Evolutionary conservation across 805 yeast genomes (phyloP).

Genomic region (Teunomyces lycoperdinae): DNA sequence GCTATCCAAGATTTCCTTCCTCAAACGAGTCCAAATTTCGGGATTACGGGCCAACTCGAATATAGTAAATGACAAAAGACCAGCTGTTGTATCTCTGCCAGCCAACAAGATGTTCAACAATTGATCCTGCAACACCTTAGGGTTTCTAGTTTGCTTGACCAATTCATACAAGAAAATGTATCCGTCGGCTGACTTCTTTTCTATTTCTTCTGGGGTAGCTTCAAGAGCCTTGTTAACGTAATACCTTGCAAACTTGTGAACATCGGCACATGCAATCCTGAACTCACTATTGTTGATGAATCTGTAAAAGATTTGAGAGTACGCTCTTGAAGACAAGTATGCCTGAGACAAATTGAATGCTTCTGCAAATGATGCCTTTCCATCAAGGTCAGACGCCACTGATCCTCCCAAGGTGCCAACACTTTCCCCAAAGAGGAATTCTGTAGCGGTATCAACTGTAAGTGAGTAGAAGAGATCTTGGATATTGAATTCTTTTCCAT

Average conservation of each 20-base stretch:
- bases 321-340: slow-evolving; percentile 34
- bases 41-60: slow-evolving; percentile 25
- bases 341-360: slow-evolving; percentile 34
- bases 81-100: slow-evolving; percentile 30
- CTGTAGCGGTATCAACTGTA: slow-evolving; percentile 41
- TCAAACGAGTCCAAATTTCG: slow-evolving; percentile 17
- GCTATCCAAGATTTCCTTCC: slow-evolving; percentile 15
- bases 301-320: slow-evolving; percentile 21
- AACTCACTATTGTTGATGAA: slow-evolving; percentile 23
- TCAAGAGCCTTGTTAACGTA: slow-evolving; percentile 14
- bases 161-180: slow-evolving; percentile 27
- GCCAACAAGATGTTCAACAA: slow-evolving; percentile 28
- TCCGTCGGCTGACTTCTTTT: slow-evolving; percentile 15
- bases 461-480: slow-evolving; percentile 33
- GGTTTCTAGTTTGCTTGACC: slow-evolving; percentile 25
- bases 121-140: slow-evolving; percentile 23
- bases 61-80: slow-evolving; percentile 23
- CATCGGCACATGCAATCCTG: slow-evolving; percentile 26
- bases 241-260: slow-evolving; percentile 26
- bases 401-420: slow-evolving; percentile 22
- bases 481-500: slow-evolving; percentile 29
- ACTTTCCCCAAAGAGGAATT: slow-evolving; percentile 41
- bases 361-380: slow-evolving; percentile 30
- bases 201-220: slow-evolving; percentile 13
- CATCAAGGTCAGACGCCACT: slow-evolving; percentile 11